A percentile compares a stretch with the other conserved stretches of the same genome.
These are phyloP conservation scores for Paracoccidioides brasiliensis DNA, from an alignment of 2,329 filamentous ascomycete species.

Conservation along the genomic window DNA sequence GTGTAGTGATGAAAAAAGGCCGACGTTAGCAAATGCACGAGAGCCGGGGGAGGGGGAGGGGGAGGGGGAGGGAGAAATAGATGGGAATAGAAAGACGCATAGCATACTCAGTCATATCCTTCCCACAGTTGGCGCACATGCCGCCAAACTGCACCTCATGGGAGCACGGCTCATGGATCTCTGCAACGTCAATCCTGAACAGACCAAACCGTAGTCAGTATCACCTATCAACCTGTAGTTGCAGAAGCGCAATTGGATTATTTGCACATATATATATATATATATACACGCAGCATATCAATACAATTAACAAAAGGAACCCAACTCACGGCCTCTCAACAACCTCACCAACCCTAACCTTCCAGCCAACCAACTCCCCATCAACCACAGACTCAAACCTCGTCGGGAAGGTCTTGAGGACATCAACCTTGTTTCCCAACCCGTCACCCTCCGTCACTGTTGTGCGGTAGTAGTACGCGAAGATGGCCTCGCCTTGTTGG, in stretches of 20 bases:
- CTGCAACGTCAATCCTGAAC: constrained; percentile 45
- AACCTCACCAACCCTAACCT: constrained; percentile 41
- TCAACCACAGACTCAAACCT: constrained; percentile 76
- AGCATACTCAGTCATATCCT: constrained; percentile 76
- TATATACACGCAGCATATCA: background rate
- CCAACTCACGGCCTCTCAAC: constrained; percentile 30
- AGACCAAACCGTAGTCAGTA: too few relatives aligned
- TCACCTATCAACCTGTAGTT: too few relatives aligned
- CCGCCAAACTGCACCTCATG: constrained; percentile 87
- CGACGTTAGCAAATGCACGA: too few relatives aligned
- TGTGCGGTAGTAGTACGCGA: constrained; percentile 79
- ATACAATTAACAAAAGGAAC: background rate
- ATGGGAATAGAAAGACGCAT: constrained; percentile 4
- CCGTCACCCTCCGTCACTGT: constrained; percentile 53
- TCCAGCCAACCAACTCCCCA: constrained; percentile 66
- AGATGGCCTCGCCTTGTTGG: constrained; percentile 60
- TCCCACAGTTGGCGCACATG: constrained; percentile 82
- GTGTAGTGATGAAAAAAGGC: background rate
- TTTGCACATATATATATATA: background rate
- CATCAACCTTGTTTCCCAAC: constrained; percentile 59
- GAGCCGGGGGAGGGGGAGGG: too few relatives aligned
- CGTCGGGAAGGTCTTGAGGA: constrained; percentile 57
- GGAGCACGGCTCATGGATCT: constrained; percentile 80
- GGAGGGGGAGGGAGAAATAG: background rate
- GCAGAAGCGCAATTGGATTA: background rate